Base-by-base conservation (phyloP, 768 basidiomycete genomes). In the Amanita rimosa region DNA sequence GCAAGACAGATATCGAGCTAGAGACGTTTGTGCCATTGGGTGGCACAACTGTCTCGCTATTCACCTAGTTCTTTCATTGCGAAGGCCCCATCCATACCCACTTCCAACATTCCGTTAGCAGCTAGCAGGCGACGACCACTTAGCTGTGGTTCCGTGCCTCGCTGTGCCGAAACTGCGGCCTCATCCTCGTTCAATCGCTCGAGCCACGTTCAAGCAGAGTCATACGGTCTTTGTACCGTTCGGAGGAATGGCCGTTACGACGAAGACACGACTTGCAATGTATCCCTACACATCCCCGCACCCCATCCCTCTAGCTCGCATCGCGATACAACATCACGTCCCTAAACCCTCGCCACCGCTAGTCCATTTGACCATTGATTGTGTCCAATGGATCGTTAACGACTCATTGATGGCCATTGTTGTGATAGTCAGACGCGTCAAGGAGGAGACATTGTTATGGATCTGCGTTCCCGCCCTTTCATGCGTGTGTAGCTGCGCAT, bases 51-150 rank as follows among this genome's bases (percentile, higher is more conserved):
- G 72, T 71, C 66, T 73, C 64, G 58, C 68, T 64, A 56, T 68
- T 68, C 59, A 69, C 70, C 67, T 57, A 75, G 63, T 54, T 68
- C 71, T 66, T 70, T 73, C 60, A 54, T 53, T 49, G 59, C 66
- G 60, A 54, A 70, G 66, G 59, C 56, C 58, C 60, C 60, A 55
- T 62, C 74, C 73, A 78, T 73, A 52, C 70, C 75, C 69, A 54
- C 58, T 67, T 36, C 41, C 33, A 49, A 42, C 76, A 65, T 61
- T 69, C 75, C 80, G 69, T 75, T 65, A 58, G 60, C 63, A 62
- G 63, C 73, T 76, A 79, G 63, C 78, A 77, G 74, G 75, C 74
- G 81, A 82, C 81, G 82, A 84, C 81, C 83, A 76, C 83, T 85
- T 86, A 50, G 63, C 58, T 85, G 85, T 75, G 83, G 83, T 83